Base-by-base conservation (phyloP, 2,329 filamentous ascomycete species). In the Pseudogymnoascus sp. region DNA sequence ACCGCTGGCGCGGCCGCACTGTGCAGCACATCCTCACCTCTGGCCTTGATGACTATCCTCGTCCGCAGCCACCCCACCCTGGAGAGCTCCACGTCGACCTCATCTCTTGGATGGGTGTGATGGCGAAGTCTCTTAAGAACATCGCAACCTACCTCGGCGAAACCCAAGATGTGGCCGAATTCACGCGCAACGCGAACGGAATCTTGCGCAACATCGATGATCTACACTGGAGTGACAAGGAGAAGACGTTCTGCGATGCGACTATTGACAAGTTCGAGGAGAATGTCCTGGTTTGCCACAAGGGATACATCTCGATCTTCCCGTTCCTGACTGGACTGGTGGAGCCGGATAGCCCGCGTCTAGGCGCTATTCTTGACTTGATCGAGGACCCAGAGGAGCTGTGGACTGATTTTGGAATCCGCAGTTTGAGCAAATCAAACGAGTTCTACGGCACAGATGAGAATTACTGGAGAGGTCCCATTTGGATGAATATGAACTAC, bases 401-500 rank as follows among this genome's bases (percentile, higher is more conserved):
- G n/a, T 97, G 93, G 86, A 96, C 89, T 72, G 83, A 87, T 1
- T 87, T 90, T 70, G 95, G 95, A n/a, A 84, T 99, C 66, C 84
- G 93, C 65, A 96, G 92, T 76, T 76, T 99, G 75, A 96, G 92
- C 77, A 89, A 88, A 77, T 85, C 86, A 70, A 89, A 93, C 71
- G 81, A 88, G 71, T 84, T 91, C 66, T 97, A 97, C 75, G 91
- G 88, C 42, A 96, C 92, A 0, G 90, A 82, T 1, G 95, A 99
- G 79, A 97, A 99, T 76, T 99, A 99, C 79, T 99, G 95, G 93
- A 85, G 92, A 66, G 90, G 91, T 67, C 92, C 95, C 0, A 83
- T 97, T 23, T 97, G 93, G 93, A 89, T 97, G 72, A 95, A 95
- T 73, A 92, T 97, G 68, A 97, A 97, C 78, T 97, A 96, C 75